These are phyloP conservation scores for Fusarium foetens DNA, from an alignment of 2,329 filamentous ascomycete species.

Conservation along the genomic window DNA sequence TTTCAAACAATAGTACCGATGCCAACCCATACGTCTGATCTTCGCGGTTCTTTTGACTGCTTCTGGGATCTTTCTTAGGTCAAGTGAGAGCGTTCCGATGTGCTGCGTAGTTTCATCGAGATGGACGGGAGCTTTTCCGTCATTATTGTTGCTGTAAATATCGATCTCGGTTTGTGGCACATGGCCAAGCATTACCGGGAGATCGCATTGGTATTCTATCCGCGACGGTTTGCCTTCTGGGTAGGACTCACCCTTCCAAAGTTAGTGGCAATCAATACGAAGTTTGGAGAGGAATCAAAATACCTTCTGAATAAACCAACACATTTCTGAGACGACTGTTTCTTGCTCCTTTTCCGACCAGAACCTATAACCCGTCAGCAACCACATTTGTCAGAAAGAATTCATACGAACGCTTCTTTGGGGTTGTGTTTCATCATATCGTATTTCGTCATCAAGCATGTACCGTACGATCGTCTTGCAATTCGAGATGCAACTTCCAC, in stretches of 20 bases:
- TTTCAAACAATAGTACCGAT: slow-evolving; percentile 51
- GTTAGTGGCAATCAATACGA: slow-evolving; percentile 1
- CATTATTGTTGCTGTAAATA: slow-evolving; percentile 50
- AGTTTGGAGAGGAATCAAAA: neutral
- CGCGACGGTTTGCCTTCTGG: slow-evolving; percentile 50
- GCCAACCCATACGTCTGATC: slow-evolving; percentile 49
- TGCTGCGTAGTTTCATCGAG: slow-evolving; percentile 44
- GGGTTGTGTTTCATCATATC: slow-evolving; percentile 51
- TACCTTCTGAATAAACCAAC: slow-evolving; percentile 55
- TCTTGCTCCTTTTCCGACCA: slow-evolving; percentile 53
- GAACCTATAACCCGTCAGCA: slow-evolving; percentile 44
- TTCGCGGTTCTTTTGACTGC: slow-evolving; percentile 46
- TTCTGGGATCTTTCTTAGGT: slow-evolving; percentile 49
- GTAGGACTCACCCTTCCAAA: slow-evolving; percentile 51
- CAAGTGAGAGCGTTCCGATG: slow-evolving; percentile 51
- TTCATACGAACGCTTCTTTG: slow-evolving; percentile 48
- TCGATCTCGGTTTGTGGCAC: slow-evolving; percentile 52
- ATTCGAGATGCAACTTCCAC: slow-evolving; percentile 50
- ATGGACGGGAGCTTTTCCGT: slow-evolving; percentile 47
- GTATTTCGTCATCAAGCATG: slow-evolving; percentile 50
- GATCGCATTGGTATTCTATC: slow-evolving; percentile 53
- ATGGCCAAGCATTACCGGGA: slow-evolving; percentile 50
- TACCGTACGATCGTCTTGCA: slow-evolving; percentile 52
- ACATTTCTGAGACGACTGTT: slow-evolving; percentile 52
- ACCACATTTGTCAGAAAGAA: neutral